phyloP scores from a whole-genome alignment of 768 basidiomycete species.

The Kondoa malvinella region DNA sequence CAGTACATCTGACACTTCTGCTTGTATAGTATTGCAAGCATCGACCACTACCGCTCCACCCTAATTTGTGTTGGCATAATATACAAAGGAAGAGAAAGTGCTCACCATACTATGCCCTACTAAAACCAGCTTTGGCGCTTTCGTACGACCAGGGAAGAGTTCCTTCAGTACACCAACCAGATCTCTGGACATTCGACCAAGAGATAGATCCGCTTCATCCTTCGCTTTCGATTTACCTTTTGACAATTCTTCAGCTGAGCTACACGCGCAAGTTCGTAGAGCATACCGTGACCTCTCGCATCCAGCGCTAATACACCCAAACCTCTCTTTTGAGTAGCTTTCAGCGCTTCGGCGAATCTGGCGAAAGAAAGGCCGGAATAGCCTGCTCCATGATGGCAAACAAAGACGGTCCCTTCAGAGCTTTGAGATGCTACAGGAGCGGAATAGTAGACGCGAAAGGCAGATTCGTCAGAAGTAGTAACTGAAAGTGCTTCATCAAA shows the following conservation, averaged over 20 bases:
- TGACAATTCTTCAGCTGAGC: neutral
- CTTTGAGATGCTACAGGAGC: slow-evolving; percentile 39
- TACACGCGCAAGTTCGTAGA: neutral
- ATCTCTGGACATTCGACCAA: slow-evolving; percentile 56
- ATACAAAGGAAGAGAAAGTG: neutral
- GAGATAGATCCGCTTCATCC: slow-evolving; percentile 44
- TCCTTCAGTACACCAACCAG: slow-evolving; percentile 51
- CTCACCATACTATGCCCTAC: slow-evolving; percentile 79
- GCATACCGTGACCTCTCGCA: slow-evolving; percentile 68
- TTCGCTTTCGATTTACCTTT: slow-evolving; percentile 48
- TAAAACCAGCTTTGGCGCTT: slow-evolving; percentile 61
- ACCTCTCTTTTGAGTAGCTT: slow-evolving; percentile 45
- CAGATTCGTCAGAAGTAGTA: slow-evolving; percentile 12
- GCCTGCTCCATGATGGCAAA: slow-evolving; percentile 95
- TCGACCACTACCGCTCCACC: slow-evolving; percentile 76
- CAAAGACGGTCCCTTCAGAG: slow-evolving; percentile 38
- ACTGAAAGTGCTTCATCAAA: slow-evolving; percentile 7
- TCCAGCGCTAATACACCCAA: slow-evolving; percentile 70
- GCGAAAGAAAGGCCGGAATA: slow-evolving; percentile 82
- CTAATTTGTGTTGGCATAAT: slow-evolving; percentile 10
- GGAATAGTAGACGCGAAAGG: slow-evolving; percentile 62
- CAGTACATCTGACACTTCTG: slow-evolving; percentile 50
- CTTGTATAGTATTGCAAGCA: slow-evolving; percentile 49
- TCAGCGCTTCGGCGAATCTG: slow-evolving; percentile 65
- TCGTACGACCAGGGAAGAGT: slow-evolving; percentile 48